A percentile compares a stretch with the other conserved stretches of the same genome.
phyloP scores from a whole-genome alignment of 2,329 filamentous ascomycete genomes.

The Zasmidium cellare region DNA sequence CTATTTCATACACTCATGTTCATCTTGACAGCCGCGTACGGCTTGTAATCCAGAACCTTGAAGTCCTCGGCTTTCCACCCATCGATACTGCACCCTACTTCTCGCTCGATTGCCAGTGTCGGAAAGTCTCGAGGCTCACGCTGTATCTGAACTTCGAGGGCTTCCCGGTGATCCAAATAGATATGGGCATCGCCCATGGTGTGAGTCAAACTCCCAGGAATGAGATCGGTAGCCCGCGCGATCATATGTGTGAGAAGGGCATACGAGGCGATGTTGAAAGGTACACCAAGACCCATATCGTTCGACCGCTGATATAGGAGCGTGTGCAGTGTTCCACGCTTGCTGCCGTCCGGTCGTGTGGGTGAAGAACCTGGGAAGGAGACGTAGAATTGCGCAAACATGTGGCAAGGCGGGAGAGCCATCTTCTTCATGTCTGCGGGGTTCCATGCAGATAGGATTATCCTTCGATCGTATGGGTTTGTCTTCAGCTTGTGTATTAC shows the following conservation, averaged over 20 bases:
- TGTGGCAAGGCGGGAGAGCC: slow-evolving; percentile 92
- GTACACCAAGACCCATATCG: slow-evolving; percentile 95
- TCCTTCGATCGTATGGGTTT: slow-evolving; percentile 83
- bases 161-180: slow-evolving; percentile 89
- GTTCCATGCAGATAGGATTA: slow-evolving; percentile 94
- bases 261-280: slow-evolving; percentile 97
- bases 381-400: slow-evolving; percentile 97
- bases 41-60: slow-evolving; percentile 81
- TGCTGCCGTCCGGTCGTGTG: slow-evolving; percentile 30
- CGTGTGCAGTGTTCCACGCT: slow-evolving; percentile 74
- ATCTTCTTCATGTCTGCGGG: slow-evolving; percentile 80
- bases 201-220: slow-evolving; percentile 85
- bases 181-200: slow-evolving; percentile 99
- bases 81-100: slow-evolving; percentile 74
- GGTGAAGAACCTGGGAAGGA: slow-evolving; percentile 59
- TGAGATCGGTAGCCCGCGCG: slow-evolving; percentile 79
- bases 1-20: slow-evolving; percentile 82
- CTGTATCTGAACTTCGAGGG: slow-evolving; percentile 75
- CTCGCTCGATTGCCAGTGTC: slow-evolving; percentile 68
- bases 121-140: slow-evolving; percentile 82
- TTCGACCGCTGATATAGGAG: slow-evolving; percentile 91
- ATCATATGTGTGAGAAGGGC: slow-evolving; percentile 94
- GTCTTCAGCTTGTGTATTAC: slow-evolving; percentile 83
- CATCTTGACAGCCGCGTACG: slow-evolving; percentile 91
- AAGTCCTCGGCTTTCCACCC: slow-evolving; percentile 90